These are phyloP conservation scores for Xanthoconium stramineum DNA, from an alignment of 768 basidiomycete species.

Conservation along the genomic window DNA sequence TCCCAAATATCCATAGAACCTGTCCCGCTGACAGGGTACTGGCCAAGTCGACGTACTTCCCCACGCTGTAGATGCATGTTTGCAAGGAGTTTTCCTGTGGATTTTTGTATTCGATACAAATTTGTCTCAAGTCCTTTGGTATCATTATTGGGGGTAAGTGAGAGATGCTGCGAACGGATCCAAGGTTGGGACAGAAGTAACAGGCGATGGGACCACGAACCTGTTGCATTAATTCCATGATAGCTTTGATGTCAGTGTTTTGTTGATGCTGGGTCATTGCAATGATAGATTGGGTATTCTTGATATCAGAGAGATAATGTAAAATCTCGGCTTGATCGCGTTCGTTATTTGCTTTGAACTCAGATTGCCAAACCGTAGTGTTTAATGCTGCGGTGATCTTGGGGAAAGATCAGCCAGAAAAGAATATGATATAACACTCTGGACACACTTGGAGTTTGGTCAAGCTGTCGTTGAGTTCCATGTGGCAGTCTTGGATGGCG, in stretches of 20 bases:
- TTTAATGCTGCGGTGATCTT: conserved; percentile 47
- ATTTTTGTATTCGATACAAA: conserved; percentile 47
- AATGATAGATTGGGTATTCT: conserved; percentile 38
- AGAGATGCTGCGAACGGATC: conserved; percentile 22
- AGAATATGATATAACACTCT: neutral
- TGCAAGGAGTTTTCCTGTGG: conserved; percentile 46
- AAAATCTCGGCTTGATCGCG: conserved; percentile 44
- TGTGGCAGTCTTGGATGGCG: conserved; percentile 46
- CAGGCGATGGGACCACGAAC: conserved; percentile 23
- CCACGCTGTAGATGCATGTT: conserved; percentile 49
- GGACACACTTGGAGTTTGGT: conserved; percentile 43
- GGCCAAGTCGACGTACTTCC: conserved; percentile 48
- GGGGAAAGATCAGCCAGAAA: conserved; percentile 3
- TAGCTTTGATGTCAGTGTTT: conserved; percentile 33
- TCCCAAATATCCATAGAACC: conserved; percentile 55
- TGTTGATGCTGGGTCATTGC: conserved; percentile 33
- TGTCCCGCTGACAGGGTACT: conserved; percentile 49
- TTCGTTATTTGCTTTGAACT: conserved; percentile 36
- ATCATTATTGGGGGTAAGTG: conserved; percentile 11
- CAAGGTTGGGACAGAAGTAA: neutral
- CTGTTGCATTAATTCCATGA: conserved; percentile 52
- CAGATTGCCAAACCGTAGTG: conserved; percentile 47
- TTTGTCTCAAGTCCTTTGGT: conserved; percentile 47
- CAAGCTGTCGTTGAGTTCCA: conserved; percentile 44
- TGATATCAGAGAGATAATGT: conserved; percentile 42